phyloP scores from a whole-genome alignment of 2,329 filamentous ascomycete species.

The Cladophialophora immunda region DNA sequence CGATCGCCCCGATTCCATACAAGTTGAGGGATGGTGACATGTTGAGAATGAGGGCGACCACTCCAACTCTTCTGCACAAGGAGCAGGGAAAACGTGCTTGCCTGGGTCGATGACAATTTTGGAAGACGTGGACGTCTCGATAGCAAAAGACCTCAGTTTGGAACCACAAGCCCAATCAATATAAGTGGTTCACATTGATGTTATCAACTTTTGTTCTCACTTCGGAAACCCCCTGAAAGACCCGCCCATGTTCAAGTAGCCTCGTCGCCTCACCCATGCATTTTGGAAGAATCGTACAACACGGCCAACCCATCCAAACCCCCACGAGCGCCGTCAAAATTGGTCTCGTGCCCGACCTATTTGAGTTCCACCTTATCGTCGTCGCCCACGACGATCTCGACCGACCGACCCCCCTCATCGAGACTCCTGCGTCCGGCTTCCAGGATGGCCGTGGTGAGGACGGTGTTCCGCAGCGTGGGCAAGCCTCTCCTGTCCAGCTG shows the following conservation, averaged over 20 bases:
- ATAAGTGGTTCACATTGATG: background rate
- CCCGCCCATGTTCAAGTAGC: background rate
- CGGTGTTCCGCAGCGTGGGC: constrained; percentile 86
- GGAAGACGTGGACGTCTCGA: no score
- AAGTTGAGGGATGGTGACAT: no score
- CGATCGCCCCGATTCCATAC: no score
- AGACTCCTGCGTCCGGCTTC: constrained; percentile 85
- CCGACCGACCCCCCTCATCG: constrained; percentile 79
- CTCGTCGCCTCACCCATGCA: background rate
- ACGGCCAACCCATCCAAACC: background rate
- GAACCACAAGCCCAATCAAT: background rate
- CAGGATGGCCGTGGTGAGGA: constrained; percentile 89
- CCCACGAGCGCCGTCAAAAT: background rate
- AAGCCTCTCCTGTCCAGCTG: constrained; percentile 82
- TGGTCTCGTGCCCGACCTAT: background rate
- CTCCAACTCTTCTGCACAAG: no score
- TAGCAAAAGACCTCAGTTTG: background rate
- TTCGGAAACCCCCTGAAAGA: background rate
- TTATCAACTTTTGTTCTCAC: background rate
- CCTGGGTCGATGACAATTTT: no score
- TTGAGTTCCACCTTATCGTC: constrained; percentile 43
- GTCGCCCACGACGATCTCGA: constrained; percentile 74
- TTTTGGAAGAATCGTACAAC: background rate
- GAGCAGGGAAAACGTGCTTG: no score
- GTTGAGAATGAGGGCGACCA: no score